These are phyloP conservation scores for Trichoderma sp. DNA, from an alignment of 2,329 filamentous ascomycete genomes.

Conservation along the genomic window DNA sequence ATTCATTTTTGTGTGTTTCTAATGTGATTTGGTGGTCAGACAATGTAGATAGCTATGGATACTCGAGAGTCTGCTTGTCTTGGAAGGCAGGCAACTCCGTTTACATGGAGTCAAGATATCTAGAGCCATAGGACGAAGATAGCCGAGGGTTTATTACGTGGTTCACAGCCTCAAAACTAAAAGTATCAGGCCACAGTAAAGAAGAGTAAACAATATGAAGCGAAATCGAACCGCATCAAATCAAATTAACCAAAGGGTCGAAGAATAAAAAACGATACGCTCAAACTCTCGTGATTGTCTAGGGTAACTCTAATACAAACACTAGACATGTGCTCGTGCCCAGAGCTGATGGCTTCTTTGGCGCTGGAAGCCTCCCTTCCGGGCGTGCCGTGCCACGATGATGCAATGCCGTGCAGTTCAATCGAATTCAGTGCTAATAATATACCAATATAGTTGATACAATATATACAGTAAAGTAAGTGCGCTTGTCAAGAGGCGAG, in stretches of 20 bases:
- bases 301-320: conserved; percentile 17
- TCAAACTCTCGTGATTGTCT: conserved; percentile 6
- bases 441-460: neutral
- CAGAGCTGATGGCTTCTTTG: neutral
- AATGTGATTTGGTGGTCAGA: neutral
- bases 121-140: neutral
- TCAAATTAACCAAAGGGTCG: neutral
- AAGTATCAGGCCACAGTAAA: neutral
- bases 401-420: neutral
- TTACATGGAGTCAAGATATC: neutral
- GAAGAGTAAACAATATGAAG: neutral
- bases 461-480: neutral
- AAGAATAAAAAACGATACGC: neutral
- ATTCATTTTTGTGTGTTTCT: neutral
- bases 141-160: neutral
- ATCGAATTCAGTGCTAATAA: neutral
- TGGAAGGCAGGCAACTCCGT: neutral
- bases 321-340: neutral
- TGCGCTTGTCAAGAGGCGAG: neutral
- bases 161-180: neutral
- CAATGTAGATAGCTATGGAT: neutral
- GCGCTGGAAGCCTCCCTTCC: neutral
- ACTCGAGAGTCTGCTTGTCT: neutral
- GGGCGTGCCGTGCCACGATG: conserved; percentile 1
- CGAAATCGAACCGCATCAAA: neutral